Evolutionary conservation across 495 filamentous ascomycete species (phyloP), one percentile per base, ranked within the genome.

Genomic region (Neurospora sp.): DNA sequence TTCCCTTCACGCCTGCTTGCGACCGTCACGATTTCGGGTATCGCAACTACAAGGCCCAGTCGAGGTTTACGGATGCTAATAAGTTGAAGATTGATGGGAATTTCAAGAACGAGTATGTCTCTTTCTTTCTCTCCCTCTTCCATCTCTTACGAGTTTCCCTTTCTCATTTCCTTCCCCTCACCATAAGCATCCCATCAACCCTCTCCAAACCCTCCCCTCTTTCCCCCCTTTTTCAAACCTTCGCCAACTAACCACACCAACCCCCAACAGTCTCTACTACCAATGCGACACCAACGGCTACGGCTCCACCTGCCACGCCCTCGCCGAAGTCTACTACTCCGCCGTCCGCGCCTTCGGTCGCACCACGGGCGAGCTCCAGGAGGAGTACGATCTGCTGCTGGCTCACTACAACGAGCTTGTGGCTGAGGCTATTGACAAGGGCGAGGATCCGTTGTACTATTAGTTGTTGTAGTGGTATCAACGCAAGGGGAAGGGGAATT

Each of bases 11-110:
- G 7, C 79, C 75, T 1, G 76, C 75, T 22, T 87, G 85, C 80
- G 42, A 83, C 59, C 80, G 85, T 22, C 85, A 87, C 73, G 85
- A 87, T 65, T 87, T 87, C 69, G 85, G 84, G 0, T 87, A 85
- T 72, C 73, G 78, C 5, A 87, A 86, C 74, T 85, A 79, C 73
- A 81, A 83, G 72, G 65, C 37, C 7, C 83, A 85, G 71, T 72
- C 38, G 5, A 78, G 85, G 8, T 85, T 86, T 76, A 84, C 80
- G 0, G 75, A 77, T 0, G 70, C 22, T 8, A 73, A 71, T n/a
- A 80, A 79, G 41, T n/a, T 72, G 53, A 76, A 42, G 20, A 81
- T 87, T 70, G 85, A 86, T 48, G 69, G 78, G 39, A 83, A 85
- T 40, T 86, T 86, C 68, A 82, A 82, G 73, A 71, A 44, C 0